Evolutionary conservation across 306 rosid species (phyloP).

Genomic region (Cyamopsis tetragonoloba): DNA sequence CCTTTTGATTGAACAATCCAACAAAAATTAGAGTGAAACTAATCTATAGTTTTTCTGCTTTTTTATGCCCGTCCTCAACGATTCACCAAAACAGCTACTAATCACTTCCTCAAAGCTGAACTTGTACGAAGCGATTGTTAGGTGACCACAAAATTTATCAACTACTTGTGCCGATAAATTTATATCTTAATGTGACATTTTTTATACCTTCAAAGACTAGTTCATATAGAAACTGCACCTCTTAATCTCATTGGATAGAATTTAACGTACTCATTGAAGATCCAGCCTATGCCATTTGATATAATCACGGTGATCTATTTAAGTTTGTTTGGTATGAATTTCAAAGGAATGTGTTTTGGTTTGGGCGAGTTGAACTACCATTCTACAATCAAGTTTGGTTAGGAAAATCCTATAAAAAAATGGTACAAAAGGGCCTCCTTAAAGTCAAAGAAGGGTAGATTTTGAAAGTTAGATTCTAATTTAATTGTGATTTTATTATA

Average conservation of each 20-base stretch:
- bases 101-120: no score
- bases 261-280: no score
- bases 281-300: background rate
- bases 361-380: background rate
- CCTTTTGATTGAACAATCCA: background rate
- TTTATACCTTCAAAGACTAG: no score
- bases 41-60: background rate
- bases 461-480: slow-evolving; percentile 31
- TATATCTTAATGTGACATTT: no score
- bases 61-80: background rate
- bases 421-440: background rate
- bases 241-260: no score
- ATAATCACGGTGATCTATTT: background rate
- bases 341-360: background rate
- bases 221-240: no score
- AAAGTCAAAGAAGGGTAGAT: slow-evolving; percentile 28
- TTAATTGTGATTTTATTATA: no score
- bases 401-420: no score
- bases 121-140: no score
- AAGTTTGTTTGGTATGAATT: background rate
- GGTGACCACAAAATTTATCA: no score
- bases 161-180: no score
- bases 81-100: no score
- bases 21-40: background rate
- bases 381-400: background rate